Conservation (phyloP, 1,284 basidiomycete genomes). For the Ceratobasidium sp. region DNA sequence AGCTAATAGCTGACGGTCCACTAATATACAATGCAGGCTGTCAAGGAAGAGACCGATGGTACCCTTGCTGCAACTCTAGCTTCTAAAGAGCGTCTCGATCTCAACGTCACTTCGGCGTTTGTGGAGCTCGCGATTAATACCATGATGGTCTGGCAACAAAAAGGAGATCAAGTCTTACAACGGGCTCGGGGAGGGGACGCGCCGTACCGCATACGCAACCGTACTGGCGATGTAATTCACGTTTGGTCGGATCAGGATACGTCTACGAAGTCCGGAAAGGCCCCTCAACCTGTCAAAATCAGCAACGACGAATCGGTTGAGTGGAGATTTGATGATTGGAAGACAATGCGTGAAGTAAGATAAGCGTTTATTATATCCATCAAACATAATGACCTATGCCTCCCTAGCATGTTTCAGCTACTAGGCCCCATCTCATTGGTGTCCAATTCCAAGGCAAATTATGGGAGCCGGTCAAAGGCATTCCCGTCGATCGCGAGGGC, state of each 20-base stretch:
- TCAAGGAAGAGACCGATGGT: conserved; percentile 66
- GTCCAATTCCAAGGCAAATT: conserved; percentile 87
- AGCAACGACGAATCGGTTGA: conserved; percentile 84
- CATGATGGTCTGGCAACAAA: conserved; percentile 77
- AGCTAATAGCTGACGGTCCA: conserved; percentile 2
- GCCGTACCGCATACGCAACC: conserved; percentile 93
- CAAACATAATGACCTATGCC: not conserved
- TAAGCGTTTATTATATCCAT: not conserved
- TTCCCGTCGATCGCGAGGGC: conserved; percentile 95
- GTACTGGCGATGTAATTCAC: conserved; percentile 86
- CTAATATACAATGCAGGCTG: conserved; percentile 59
- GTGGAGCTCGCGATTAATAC: conserved; percentile 88
- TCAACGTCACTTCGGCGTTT: conserved; percentile 94
- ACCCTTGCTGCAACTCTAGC: conserved; percentile 75
- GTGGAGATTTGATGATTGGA: conserved; percentile 99
- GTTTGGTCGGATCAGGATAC: conserved; percentile 83
- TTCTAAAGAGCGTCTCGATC: conserved; percentile 87
- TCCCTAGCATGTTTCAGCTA: conserved; percentile 80
- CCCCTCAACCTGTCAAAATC: conserved; percentile 65
- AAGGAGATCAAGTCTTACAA: conserved; percentile 78
- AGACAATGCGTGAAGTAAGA: conserved; percentile 89
- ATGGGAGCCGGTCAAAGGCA: conserved; percentile 91
- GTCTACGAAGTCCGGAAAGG: conserved; percentile 64
- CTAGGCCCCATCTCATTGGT: conserved; percentile 85
- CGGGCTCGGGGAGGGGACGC: conserved; percentile 88